phyloP scores from a whole-genome alignment of 305 asterid genomes.

The Fraxinus baroniana region DNA sequence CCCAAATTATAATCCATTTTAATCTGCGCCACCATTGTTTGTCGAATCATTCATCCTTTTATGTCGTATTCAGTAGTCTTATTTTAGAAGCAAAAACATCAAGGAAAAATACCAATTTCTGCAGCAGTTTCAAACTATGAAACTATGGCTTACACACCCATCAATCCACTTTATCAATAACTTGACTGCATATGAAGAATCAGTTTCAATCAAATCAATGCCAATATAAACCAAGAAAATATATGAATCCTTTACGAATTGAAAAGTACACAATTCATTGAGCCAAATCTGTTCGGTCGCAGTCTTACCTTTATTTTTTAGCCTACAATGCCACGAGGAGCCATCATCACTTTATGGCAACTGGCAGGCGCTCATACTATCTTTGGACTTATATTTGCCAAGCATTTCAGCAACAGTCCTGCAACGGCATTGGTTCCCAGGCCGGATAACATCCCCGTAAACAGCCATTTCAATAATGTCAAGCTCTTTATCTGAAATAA shows the following conservation, averaged over 20 bases:
- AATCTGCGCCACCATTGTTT: neutral
- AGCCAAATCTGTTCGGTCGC: conserved; percentile 1
- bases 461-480: conserved; percentile 92
- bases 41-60: neutral
- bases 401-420: conserved; percentile 85
- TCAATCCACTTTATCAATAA: neutral
- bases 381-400: conserved; percentile 70
- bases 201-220: neutral
- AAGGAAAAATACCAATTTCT: neutral
- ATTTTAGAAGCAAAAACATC: neutral
- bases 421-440: conserved; percentile 89
- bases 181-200: conserved; percentile 18
- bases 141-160: neutral
- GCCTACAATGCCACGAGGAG: conserved; percentile 23
- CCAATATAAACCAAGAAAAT: neutral
- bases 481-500: conserved; percentile 67
- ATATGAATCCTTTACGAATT: neutral
- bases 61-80: neutral
- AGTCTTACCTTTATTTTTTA: neutral
- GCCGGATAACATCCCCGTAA: conserved; percentile 79
- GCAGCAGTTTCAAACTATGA: neutral
- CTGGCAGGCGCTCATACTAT: conserved; percentile 56
- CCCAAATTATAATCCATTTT: neutral
- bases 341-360: conserved; percentile 41
- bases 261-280: neutral